Conservation (phyloP, 2,329 filamentous ascomycete species). For the Sclerotinia borealis region DNA sequence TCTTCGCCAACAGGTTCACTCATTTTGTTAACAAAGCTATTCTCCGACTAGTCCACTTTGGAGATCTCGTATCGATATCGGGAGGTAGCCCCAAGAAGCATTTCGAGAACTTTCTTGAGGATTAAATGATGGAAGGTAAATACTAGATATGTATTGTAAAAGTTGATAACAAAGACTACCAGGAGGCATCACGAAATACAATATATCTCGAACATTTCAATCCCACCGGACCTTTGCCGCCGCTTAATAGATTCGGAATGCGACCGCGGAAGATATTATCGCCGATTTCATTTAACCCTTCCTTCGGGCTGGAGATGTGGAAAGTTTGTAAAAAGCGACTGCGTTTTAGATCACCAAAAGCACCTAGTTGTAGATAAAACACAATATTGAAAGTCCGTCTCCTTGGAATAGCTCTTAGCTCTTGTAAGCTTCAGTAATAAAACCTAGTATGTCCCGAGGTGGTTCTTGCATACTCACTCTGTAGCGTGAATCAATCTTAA, state of each 20-base stretch:
- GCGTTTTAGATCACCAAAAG: too few species aligned
- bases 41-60: slow-evolving; percentile 12
- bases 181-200: neutral
- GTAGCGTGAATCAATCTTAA: neutral
- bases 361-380: neutral
- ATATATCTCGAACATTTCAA: slow-evolving; percentile 9
- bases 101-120: slow-evolving; percentile 8
- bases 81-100: slow-evolving; percentile 13
- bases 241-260: slow-evolving; percentile 2
- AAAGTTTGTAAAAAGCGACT: neutral
- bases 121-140: neutral
- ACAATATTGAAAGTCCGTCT: neutral
- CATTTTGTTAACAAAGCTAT: slow-evolving; percentile 22
- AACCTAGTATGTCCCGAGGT: neutral
- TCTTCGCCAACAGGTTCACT: slow-evolving; percentile 64
- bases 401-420: neutral
- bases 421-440: neutral
- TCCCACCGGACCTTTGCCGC: slow-evolving; percentile 7
- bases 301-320: too few species aligned
- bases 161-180: neutral
- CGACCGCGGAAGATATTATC: neutral
- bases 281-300: neutral
- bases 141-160: neutral
- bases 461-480: neutral
- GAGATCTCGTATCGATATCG: slow-evolving; percentile 11